Conservation (phyloP, 2,329 filamentous ascomycete genomes). For the Beauveria bassiana region DNA sequence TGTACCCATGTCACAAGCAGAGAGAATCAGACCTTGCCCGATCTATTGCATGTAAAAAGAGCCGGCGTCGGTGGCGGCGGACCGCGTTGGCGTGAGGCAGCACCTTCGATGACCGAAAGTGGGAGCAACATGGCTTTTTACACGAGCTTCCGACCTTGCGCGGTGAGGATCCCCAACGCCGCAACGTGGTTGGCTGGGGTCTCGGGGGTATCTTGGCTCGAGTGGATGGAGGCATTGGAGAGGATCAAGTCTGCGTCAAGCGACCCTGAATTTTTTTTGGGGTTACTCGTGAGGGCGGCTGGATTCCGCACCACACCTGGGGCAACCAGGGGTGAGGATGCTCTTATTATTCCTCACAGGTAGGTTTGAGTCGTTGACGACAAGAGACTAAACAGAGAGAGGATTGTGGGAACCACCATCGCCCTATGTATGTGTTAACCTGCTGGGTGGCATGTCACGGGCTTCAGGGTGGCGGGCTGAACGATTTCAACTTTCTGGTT, state of each 20-base stretch:
- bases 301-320: conserved; percentile 2
- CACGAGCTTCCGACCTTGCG: not conserved
- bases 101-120: not conserved
- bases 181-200: not conserved
- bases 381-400: too few species aligned
- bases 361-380: not conserved
- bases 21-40: too few species aligned
- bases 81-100: not conserved
- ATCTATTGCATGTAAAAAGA: not conserved
- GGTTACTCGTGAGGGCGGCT: conserved; percentile 5
- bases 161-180: not conserved
- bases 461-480: not conserved
- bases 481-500: conserved; percentile 2
- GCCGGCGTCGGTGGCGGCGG: not conserved
- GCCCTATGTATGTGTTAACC: not conserved
- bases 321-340: not conserved
- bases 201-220: not conserved
- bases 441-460: not conserved
- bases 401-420: not conserved
- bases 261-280: not conserved
- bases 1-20: not conserved
- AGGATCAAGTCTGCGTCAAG: not conserved
- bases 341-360: not conserved
- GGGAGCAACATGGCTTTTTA: not conserved
- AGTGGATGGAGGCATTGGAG: not conserved